These are phyloP conservation scores for Plectosphaerella sp. DNA, from an alignment of 2,329 filamentous ascomycete species.

Conservation along the genomic window DNA sequence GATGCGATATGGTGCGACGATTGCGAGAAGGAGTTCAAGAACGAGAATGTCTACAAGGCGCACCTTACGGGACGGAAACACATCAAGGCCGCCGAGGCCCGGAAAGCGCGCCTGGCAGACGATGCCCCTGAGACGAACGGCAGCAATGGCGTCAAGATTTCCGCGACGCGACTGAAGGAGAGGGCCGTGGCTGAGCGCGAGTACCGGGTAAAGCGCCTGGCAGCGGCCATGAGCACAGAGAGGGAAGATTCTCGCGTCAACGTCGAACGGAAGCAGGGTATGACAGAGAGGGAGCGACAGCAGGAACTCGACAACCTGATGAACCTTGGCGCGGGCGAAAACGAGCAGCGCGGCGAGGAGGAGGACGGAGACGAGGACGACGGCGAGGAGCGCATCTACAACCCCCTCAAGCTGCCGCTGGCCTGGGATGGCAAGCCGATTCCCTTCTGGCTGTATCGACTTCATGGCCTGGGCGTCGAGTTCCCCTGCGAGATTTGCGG, in stretches of 20 bases:
- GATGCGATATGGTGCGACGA: slow-evolving; percentile 85
- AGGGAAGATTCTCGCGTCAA: slow-evolving; percentile 88
- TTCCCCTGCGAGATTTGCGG: slow-evolving; percentile 96
- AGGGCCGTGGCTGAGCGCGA: slow-evolving; percentile 87
- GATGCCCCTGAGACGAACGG: slow-evolving; percentile 21
- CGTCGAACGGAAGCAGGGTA: slow-evolving; percentile 92
- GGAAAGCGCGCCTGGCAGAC: slow-evolving; percentile 44
- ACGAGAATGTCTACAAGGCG: slow-evolving; percentile 87
- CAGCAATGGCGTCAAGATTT: slow-evolving; percentile 20
- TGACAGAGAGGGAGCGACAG: slow-evolving; percentile 94
- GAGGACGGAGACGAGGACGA: slow-evolving; percentile 69
- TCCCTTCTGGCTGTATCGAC: slow-evolving; percentile 96
- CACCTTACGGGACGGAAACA: slow-evolving; percentile 93
- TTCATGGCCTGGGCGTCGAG: slow-evolving; percentile 92
- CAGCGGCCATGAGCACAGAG: slow-evolving; percentile 79
- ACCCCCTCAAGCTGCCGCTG: slow-evolving; percentile 89
- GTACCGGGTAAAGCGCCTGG: slow-evolving; percentile 73
- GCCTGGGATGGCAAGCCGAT: slow-evolving; percentile 99
- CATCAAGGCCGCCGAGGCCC: slow-evolving; percentile 71
- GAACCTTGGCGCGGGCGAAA: slow-evolving; percentile 41
- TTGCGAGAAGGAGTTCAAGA: slow-evolving; percentile 93
- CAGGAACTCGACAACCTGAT: slow-evolving; percentile 89
- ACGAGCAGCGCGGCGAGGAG: slow-evolving; percentile 36
- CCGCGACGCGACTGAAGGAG: slow-evolving; percentile 69
- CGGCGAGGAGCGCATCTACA: slow-evolving; percentile 88